phyloP scores from a whole-genome alignment of 2,329 filamentous ascomycete genomes.

The Exophiala aquamarina region DNA sequence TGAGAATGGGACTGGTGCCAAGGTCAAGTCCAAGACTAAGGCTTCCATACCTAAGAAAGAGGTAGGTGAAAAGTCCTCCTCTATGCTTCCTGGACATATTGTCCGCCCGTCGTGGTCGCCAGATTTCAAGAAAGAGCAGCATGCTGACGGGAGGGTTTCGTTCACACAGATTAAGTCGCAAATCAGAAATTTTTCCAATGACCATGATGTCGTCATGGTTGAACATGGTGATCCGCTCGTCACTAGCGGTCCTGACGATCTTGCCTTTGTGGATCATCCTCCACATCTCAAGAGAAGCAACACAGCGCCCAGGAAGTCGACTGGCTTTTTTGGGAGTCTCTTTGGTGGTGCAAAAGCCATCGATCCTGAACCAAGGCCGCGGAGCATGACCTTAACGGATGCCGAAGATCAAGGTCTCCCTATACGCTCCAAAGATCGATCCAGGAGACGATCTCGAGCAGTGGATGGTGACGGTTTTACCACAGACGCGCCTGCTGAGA shows the following conservation, averaged over 20 bases:
- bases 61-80: slow-evolving; percentile 31
- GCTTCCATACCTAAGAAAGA: slow-evolving; percentile 38
- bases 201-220: slow-evolving; percentile 57
- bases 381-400: slow-evolving; percentile 25
- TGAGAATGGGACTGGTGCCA: slow-evolving; percentile 32
- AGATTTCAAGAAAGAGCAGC: slow-evolving; percentile 19
- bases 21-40: slow-evolving; percentile 36
- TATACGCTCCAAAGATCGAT: slow-evolving; percentile 34
- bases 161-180: slow-evolving; percentile 30
- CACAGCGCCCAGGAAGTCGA: slow-evolving; percentile 61
- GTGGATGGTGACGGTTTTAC: slow-evolving; percentile 49
- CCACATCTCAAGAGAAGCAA: slow-evolving; percentile 60
- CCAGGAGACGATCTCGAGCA: slow-evolving; percentile 44
- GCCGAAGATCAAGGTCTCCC: slow-evolving; percentile 24
- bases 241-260: slow-evolving; percentile 50
- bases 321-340: slow-evolving; percentile 59
- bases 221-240: slow-evolving; percentile 50
- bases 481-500: slow-evolving; percentile 47
- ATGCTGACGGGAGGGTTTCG: slow-evolving; percentile 25
- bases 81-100: slow-evolving; percentile 2
- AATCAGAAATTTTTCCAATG: slow-evolving; percentile 33
- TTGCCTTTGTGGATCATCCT: slow-evolving; percentile 52
- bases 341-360: slow-evolving; percentile 59
- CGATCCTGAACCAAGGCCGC: slow-evolving; percentile 27
- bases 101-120: slow-evolving; percentile 23